These are phyloP conservation scores for Endothia cerciana DNA, from an alignment of 2,329 filamentous ascomycete species.

Conservation along the genomic window DNA sequence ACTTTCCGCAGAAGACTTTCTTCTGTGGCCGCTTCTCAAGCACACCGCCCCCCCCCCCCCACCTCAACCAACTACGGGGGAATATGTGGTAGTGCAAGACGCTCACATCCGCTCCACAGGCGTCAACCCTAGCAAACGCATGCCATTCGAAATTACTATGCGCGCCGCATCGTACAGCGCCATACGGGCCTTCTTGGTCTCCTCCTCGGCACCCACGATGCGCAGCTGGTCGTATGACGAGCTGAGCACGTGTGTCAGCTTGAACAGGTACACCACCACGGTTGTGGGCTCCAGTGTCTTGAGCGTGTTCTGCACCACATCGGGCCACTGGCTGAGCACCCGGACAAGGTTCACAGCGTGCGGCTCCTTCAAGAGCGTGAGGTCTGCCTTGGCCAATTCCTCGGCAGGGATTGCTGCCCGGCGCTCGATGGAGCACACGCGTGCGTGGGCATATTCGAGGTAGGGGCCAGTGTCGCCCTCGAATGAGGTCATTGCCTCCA, in stretches of 20 bases:
- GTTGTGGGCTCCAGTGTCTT: conserved; percentile 75
- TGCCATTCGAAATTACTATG: conserved; percentile 79
- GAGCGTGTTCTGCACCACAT: conserved; percentile 81
- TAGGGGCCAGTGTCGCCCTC: conserved; percentile 86
- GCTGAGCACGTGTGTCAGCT: conserved; percentile 81
- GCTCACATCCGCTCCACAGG: conserved; percentile 66
- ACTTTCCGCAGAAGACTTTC: background rate
- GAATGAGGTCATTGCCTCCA: conserved; percentile 81
- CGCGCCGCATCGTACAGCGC: conserved; percentile 78
- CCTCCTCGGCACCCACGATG: conserved; percentile 77
- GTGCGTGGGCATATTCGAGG: conserved; percentile 81
- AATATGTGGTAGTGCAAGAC: background rate
- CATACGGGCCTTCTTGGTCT: conserved; percentile 73
- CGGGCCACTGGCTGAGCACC: conserved; percentile 81
- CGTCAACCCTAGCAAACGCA: conserved; percentile 77
- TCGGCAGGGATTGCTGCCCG: conserved; percentile 56
- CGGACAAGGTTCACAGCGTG: conserved; percentile 76
- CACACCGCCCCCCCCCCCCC: background rate
- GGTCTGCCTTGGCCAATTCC: conserved; percentile 66
- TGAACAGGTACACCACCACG: conserved; percentile 70
- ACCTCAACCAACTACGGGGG: background rate
- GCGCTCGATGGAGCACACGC: conserved; percentile 67
- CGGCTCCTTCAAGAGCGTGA: conserved; percentile 69
- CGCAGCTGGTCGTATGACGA: conserved; percentile 81
- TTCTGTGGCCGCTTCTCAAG: background rate